These are phyloP conservation scores for Inga oerstediana DNA, from an alignment of 306 rosid species.

Conservation along the genomic window DNA sequence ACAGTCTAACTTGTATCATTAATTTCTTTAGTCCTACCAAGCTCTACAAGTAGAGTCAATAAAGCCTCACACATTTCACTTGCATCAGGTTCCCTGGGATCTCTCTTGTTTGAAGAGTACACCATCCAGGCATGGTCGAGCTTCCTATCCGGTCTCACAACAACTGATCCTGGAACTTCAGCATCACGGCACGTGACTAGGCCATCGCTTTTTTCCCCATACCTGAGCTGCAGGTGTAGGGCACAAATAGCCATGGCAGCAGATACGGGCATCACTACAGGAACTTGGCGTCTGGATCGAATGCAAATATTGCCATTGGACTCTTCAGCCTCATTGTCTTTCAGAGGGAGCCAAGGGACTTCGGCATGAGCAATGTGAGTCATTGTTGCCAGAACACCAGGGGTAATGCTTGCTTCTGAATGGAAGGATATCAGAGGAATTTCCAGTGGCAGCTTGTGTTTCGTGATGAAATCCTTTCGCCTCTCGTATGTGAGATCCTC, in stretches of 20 bases:
- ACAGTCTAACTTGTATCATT: slow-evolving; percentile 18
- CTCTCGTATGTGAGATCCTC: slow-evolving; percentile 88
- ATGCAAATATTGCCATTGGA: slow-evolving; percentile 26
- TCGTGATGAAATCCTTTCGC: slow-evolving; percentile 73
- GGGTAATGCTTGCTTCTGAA: slow-evolving; percentile 70
- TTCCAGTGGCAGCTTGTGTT: slow-evolving; percentile 62
- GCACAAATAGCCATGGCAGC: slow-evolving; percentile 85
- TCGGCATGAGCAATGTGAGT: slow-evolving; percentile 83
- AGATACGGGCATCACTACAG: slow-evolving; percentile 68
- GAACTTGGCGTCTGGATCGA: slow-evolving; percentile 56
- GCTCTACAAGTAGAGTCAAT: slow-evolving; percentile 72
- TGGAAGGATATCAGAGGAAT: slow-evolving; percentile 74
- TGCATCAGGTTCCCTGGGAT: slow-evolving; percentile 58
- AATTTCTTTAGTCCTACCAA: slow-evolving; percentile 48
- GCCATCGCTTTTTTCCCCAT: slow-evolving; percentile 84
- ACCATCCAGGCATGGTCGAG: slow-evolving; percentile 95
- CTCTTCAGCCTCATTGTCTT: slow-evolving; percentile 31
- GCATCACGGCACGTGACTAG: slow-evolving; percentile 75
- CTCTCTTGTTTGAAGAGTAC: slow-evolving; percentile 62
- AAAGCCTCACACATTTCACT: slow-evolving; percentile 86
- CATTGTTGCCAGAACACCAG: slow-evolving; percentile 77
- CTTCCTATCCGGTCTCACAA: slow-evolving; percentile 65
- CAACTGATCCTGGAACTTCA: slow-evolving; percentile 83
- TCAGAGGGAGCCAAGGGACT: slow-evolving; percentile 66
- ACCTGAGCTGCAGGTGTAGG: slow-evolving; percentile 70